Base-by-base conservation (phyloP, 2,329 filamentous ascomycete genomes). In the Hymenoscyphus scutula region DNA sequence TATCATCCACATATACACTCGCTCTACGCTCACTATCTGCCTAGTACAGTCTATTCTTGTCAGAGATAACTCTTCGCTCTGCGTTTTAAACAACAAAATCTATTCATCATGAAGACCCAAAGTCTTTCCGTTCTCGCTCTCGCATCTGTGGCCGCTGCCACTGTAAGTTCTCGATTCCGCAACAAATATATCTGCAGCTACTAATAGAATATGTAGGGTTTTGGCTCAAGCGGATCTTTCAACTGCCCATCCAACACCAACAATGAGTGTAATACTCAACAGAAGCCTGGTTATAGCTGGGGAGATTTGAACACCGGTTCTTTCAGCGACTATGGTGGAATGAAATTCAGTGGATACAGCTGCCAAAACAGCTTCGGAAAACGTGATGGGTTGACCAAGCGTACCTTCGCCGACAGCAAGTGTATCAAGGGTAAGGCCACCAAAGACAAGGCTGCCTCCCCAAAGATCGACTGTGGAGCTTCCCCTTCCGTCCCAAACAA, bases 271-370 rank as follows among this genome's bases (percentile, higher is more conserved):
- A 86, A 83, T 63, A 75, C 82, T n/a, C 76, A 86, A 68, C 90
- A 96, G 79, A 77, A 82, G 66, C 68, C 72, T 25, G 92, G 92
- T 57, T 95, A 90, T 76, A 79, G 89, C 80, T 97, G 89, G 84
- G 76, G 77, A 29, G 83, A 84, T 67, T 82, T 96, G 27, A 70
- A 75, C 66, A 68, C 78, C 38, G 91, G 90, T 53, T 71, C 74
- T 17, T 87, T 96, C 77, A 77, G 75, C 67, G 77, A 75, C 69
- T 96, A 92, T 76, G 85, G 84, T 59, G 89, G 86, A 73, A 91
- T 94, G 76, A 78, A 82, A 65, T 94, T 92, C 81, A 83, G 79
- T 56, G 90, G 90, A 71, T 95, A 88, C 79, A 79, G 79, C 59
- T 96, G 90, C 79, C 78, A 82, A 69, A 81, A 84, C 73, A 82